Percentiles rank a stretch among this genome's conserved stretches.
Evolutionary conservation across 139 green algal species (phyloP).

Genomic region (Chlamydomonas schloesseri): DNA sequence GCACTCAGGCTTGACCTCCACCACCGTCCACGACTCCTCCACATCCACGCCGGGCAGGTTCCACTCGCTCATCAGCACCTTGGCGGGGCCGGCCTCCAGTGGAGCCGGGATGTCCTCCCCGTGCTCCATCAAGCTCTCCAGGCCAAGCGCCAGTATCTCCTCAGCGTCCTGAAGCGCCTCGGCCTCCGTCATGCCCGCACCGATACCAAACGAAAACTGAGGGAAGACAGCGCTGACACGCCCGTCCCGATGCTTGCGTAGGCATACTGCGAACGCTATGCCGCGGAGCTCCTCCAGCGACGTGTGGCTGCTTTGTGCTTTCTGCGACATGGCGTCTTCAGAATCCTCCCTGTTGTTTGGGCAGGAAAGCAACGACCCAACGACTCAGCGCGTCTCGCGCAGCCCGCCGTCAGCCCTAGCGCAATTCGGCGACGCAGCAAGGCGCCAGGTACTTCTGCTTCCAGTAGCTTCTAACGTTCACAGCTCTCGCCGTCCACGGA

Average conservation of each 20-base stretch:
- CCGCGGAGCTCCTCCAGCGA: slow-evolving; percentile 16
- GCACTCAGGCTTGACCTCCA: not conserved
- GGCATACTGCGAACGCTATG: not conserved
- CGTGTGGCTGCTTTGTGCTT: not conserved
- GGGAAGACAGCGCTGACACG: slow-evolving; percentile 15
- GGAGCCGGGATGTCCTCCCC: slow-evolving; percentile 1
- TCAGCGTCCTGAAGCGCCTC: slow-evolving; percentile 14
- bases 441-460: too few relatives aligned
- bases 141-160: not conserved
- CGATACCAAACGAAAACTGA: slow-evolving; percentile 25
- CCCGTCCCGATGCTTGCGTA: not conserved
- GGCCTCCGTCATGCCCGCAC: not conserved
- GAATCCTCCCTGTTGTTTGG: too few relatives aligned
- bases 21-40: not conserved
- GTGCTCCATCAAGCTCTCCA: slow-evolving; percentile 1
- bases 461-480: too few relatives aligned
- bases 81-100: not conserved
- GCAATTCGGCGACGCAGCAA: too few relatives aligned
- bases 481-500: too few relatives aligned
- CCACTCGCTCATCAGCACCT: not conserved
- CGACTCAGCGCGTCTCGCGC: too few relatives aligned
- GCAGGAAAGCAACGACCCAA: too few relatives aligned
- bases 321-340: not conserved
- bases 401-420: too few relatives aligned
- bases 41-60: not conserved